A percentile compares a stretch with the other conserved stretches of the same genome.
These are phyloP conservation scores for Sergeia podlipaevii DNA, from an alignment of 208 protist genomes.

Conservation along the genomic window DNA sequence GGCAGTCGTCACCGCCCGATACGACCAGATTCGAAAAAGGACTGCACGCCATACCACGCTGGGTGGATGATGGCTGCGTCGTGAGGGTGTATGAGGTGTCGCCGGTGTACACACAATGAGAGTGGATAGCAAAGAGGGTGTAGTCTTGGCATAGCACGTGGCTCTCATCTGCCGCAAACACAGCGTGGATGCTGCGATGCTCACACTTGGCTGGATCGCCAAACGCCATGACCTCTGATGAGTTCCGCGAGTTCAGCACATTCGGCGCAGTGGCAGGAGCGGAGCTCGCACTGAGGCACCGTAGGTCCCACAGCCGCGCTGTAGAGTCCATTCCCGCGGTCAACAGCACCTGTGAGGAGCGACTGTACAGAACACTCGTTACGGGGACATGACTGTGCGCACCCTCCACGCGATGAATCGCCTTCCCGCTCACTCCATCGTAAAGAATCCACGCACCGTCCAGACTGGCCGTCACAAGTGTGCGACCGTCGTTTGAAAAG, in stretches of 20 bases:
- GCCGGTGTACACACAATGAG: conserved; percentile 68
- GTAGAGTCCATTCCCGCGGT: conserved; percentile 83
- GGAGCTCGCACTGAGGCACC: conserved; percentile 17
- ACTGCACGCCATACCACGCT: conserved; percentile 48
- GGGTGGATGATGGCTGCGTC: conserved; percentile 55
- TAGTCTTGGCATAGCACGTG: conserved; percentile 67
- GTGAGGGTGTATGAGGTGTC: conserved; percentile 48
- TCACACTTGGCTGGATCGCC: conserved; percentile 68
- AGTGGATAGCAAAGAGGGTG: conserved; percentile 52
- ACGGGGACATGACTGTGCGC: conserved; percentile 75
- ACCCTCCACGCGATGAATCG: conserved; percentile 42
- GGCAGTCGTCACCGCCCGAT: conserved; percentile 80
- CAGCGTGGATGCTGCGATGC: conserved; percentile 67
- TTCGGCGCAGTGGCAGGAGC: conserved; percentile 17
- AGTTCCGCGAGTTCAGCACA: conserved; percentile 6
- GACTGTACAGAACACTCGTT: conserved; percentile 78
- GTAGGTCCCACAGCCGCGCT: conserved; percentile 79
- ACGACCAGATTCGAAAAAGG: conserved; percentile 55
- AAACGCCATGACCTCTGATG: conserved; percentile 61
- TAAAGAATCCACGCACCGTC: conserved; percentile 77
- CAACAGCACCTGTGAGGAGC: conserved; percentile 71
- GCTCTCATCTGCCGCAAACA: conserved; percentile 71
- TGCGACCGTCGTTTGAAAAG: conserved; percentile 59
- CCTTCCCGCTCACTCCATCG: conserved; percentile 70
- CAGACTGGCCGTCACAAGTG: conserved; percentile 54